phyloP scores from a whole-genome alignment of 169 alveolate genomes.

The Toxoplasma gondii region DNA sequence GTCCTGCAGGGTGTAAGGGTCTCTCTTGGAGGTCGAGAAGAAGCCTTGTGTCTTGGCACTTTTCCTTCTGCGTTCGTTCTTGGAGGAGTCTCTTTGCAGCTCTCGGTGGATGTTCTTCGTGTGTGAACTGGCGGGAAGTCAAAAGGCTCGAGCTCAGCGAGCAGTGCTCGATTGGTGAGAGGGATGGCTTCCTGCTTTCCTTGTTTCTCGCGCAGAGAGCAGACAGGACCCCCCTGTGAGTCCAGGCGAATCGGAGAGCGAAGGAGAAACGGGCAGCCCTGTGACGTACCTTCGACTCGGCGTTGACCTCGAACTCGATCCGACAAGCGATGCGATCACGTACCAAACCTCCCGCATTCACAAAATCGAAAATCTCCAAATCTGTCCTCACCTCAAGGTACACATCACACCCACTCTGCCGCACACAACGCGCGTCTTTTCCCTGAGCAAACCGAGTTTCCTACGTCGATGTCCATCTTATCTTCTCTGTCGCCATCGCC shows the following conservation, averaged over 20 bases:
- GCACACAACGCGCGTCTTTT: too few species aligned
- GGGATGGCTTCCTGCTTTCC: not conserved
- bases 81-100: not conserved
- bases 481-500: too few species aligned
- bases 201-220: not conserved
- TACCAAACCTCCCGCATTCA: slow-evolving; percentile 74
- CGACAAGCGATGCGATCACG: slow-evolving; percentile 66
- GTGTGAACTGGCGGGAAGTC: too few species aligned
- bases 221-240: not conserved
- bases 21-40: not conserved
- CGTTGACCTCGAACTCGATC: slow-evolving; percentile 66
- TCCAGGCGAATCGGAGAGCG: not conserved
- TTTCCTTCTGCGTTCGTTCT: too few species aligned
- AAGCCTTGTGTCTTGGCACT: not conserved
- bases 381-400: slow-evolving; percentile 51
- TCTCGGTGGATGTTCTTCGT: too few species aligned
- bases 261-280: not conserved
- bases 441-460: not conserved
- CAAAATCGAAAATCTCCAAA: slow-evolving; percentile 80
- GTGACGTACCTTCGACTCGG: slow-evolving; percentile 64
- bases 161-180: too few species aligned
- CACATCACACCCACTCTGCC: too few species aligned
- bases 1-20: not conserved
- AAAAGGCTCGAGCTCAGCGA: too few species aligned
- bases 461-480: not conserved